Evolutionary conservation across 495 filamentous ascomycete genomes (phyloP).

Genomic region (Tuber magnatum): DNA sequence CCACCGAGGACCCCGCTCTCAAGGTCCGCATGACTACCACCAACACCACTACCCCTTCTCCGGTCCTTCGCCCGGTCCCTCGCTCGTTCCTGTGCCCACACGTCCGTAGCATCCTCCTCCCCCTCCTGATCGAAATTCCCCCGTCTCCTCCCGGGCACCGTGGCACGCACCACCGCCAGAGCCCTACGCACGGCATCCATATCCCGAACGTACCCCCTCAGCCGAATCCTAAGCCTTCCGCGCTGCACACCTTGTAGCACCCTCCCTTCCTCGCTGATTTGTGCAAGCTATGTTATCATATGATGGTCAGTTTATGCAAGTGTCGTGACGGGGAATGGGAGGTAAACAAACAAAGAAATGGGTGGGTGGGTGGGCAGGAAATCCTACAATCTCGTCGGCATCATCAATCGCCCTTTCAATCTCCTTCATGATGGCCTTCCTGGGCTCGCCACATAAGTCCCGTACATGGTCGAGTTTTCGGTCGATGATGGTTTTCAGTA

Average conservation of each 20-base stretch:
- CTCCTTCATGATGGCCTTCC: neutral
- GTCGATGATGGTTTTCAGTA: neutral
- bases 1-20: neutral
- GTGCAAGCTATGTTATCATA: neutral
- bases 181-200: neutral
- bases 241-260: neutral
- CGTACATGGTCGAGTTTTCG: neutral
- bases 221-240: neutral
- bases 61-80: neutral
- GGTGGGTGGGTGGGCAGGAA: neutral
- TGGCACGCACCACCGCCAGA: neutral
- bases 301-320: neutral
- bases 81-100: neutral
- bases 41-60: neutral
- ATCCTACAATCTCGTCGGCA: neutral
- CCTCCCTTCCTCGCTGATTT: neutral
- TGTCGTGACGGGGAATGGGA: neutral
- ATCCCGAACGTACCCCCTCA: neutral
- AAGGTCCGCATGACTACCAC: neutral
- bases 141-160: neutral
- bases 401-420: neutral
- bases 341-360: neutral
- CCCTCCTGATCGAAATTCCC: neutral
- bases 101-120: neutral
- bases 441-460: neutral